Evolutionary conservation across 2,329 filamentous ascomycete species (phyloP).

Genomic region (Epichloe festucae): DNA sequence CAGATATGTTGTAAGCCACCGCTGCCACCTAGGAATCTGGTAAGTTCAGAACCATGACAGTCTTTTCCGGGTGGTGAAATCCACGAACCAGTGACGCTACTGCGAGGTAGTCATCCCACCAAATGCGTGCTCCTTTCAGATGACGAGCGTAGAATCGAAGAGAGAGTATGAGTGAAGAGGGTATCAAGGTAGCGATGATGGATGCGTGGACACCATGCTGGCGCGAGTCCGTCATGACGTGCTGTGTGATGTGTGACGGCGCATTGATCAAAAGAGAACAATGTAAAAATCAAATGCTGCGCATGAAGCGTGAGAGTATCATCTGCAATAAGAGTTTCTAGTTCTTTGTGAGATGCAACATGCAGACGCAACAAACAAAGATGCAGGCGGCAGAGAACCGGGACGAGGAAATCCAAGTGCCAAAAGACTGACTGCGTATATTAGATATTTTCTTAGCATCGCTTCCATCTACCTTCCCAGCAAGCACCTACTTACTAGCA

Average conservation of each 20-base stretch:
- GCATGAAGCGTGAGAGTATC: too few relatives aligned
- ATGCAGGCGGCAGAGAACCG: neutral
- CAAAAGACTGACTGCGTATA: too few relatives aligned
- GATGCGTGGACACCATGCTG: constrained; percentile 4
- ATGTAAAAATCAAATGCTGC: too few relatives aligned
- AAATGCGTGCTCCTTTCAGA: constrained; percentile 3
- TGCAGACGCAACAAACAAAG: neutral
- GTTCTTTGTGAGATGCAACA: too few relatives aligned
- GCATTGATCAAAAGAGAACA: neutral
- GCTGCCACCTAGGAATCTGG: neutral
- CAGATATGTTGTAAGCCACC: neutral
- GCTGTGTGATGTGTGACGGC: neutral
- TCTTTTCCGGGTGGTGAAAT: neutral
- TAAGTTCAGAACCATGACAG: neutral
- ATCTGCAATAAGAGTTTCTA: too few relatives aligned
- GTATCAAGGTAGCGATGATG: constrained; percentile 1
- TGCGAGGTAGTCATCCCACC: constrained; percentile 9
- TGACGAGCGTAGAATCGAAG: constrained; percentile 7
- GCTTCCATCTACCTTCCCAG: neutral
- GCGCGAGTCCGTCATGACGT: neutral
- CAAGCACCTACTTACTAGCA: neutral
- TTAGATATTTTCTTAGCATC: too few relatives aligned
- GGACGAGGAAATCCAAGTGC: neutral
- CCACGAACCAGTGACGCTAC: constrained; percentile 5
- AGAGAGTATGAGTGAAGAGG: neutral